Conservation (phyloP, 139 green algal genomes). For the Mesotaenium endlicherianum region DNA sequence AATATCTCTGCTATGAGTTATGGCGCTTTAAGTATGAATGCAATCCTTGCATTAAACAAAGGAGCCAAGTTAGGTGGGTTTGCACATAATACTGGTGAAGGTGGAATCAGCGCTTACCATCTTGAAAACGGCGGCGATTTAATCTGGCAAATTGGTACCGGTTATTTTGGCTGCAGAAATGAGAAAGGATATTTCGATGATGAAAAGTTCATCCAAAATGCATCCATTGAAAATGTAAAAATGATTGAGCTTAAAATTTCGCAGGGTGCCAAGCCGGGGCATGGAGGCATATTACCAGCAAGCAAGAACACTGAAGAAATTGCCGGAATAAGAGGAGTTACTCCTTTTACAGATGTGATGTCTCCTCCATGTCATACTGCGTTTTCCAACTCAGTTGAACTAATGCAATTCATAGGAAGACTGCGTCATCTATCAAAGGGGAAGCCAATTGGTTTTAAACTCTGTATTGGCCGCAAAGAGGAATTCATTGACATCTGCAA, state of each 20-base stretch:
- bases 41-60: slow-evolving; percentile 24
- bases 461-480: slow-evolving; percentile 33
- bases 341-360: background rate
- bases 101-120: slow-evolving; percentile 12
- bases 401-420: slow-evolving; percentile 18
- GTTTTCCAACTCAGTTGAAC: background rate
- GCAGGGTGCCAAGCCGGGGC: slow-evolving; percentile 33
- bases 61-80: slow-evolving; percentile 31
- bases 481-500: too few relatives aligned
- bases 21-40: slow-evolving; percentile 17
- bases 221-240: background rate
- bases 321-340: background rate
- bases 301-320: slow-evolving; percentile 18
- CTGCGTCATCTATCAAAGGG: slow-evolving; percentile 20
- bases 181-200: background rate
- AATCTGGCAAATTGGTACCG: slow-evolving; percentile 31
- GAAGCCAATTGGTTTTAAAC: slow-evolving; percentile 33
- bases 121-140: slow-evolving; percentile 22
- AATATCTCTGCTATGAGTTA: slow-evolving; percentile 32
- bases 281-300: slow-evolving; percentile 22
- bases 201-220: slow-evolving; percentile 13
- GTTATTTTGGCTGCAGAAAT: slow-evolving; percentile 38
- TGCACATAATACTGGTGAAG: slow-evolving; percentile 32
- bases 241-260: slow-evolving; percentile 41
- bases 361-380: background rate